Evolutionary conservation across 2,329 filamentous ascomycete genomes (phyloP).

Genomic region (Penicillium nordicum): DNA sequence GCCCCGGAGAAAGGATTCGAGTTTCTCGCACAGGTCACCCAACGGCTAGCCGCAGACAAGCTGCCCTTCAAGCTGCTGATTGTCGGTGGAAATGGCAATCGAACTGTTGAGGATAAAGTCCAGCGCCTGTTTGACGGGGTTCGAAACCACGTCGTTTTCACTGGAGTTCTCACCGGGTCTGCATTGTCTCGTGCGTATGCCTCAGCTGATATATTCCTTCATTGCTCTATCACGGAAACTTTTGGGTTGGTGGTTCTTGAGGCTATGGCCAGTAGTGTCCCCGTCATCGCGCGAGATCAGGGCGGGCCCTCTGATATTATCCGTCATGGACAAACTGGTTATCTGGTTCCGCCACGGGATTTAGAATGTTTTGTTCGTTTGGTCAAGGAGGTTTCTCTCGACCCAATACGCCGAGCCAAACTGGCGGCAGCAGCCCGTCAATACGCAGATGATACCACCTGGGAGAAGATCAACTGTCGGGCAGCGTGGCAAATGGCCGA

Average conservation of each 20-base stretch:
- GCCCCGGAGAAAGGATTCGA: conserved; percentile 70
- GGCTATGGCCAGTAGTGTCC: conserved; percentile 67
- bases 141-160: conserved; percentile 60
- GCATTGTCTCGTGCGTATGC: conserved; percentile 65
- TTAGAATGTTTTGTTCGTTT: conserved; percentile 56
- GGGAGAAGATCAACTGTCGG: conserved; percentile 69
- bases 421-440: conserved; percentile 51
- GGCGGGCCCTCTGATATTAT: conserved; percentile 68
- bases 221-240: conserved; percentile 69
- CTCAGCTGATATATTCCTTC: conserved; percentile 65
- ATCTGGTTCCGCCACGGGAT: conserved; percentile 58
- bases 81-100: conserved; percentile 65
- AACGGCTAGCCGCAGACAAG: conserved; percentile 53
- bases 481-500: conserved; percentile 62
- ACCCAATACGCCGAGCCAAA: conserved; percentile 43
- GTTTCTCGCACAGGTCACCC: conserved; percentile 59
- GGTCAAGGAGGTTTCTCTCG: conserved; percentile 50
- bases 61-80: conserved; percentile 63
- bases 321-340: conserved; percentile 58
- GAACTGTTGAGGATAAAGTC: conserved; percentile 59
- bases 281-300: conserved; percentile 66
- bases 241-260: conserved; percentile 69
- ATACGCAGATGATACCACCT: conserved; percentile 62
- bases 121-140: conserved; percentile 57
- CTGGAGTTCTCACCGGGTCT: conserved; percentile 61